Conservation (phyloP, 306 rosid genomes). For the Vicia villosa region DNA sequence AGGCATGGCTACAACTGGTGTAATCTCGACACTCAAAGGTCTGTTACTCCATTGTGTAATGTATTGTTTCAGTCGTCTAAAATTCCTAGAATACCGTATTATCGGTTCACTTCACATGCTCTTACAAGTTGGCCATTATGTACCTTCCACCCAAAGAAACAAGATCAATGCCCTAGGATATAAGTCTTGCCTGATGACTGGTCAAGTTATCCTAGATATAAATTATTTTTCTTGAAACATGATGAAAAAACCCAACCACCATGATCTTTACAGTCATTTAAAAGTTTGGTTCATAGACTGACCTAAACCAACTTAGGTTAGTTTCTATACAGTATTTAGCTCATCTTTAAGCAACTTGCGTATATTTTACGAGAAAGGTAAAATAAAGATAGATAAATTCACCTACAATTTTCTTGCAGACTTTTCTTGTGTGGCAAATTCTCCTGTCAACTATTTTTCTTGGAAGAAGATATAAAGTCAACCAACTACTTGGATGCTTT, state of each 20-base stretch:
- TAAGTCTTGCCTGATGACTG: slow-evolving; percentile 15
- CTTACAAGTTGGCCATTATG: background rate
- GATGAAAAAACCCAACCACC: slow-evolving; percentile 13
- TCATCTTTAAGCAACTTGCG: slow-evolving; percentile 12
- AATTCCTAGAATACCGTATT: background rate
- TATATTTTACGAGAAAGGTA: slow-evolving; percentile 13
- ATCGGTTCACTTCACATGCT: background rate
- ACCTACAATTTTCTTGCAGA: slow-evolving; percentile 53
- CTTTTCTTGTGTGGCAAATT: slow-evolving; percentile 97
- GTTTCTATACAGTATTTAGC: slow-evolving; percentile 1
- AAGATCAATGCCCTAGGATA: background rate
- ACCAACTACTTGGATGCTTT: slow-evolving; percentile 89
- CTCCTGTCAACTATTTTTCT: slow-evolving; percentile 74
- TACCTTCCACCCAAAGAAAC: slow-evolving; percentile 23
- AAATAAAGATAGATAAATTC: slow-evolving; percentile 32
- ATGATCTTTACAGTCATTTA: slow-evolving; percentile 5
- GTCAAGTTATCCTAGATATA: slow-evolving; percentile 3
- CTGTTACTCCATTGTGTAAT: background rate
- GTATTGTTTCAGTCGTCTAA: slow-evolving; percentile 1
- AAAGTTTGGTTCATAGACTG: background rate
- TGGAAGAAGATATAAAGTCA: slow-evolving; percentile 71
- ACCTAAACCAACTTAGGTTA: slow-evolving; percentile 22
- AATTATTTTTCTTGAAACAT: slow-evolving; percentile 21
- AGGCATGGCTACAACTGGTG: background rate
- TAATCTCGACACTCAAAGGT: background rate